These are phyloP conservation scores for Stemphylium lycopersici DNA, from an alignment of 2,329 filamentous ascomycete genomes.

Conservation along the genomic window DNA sequence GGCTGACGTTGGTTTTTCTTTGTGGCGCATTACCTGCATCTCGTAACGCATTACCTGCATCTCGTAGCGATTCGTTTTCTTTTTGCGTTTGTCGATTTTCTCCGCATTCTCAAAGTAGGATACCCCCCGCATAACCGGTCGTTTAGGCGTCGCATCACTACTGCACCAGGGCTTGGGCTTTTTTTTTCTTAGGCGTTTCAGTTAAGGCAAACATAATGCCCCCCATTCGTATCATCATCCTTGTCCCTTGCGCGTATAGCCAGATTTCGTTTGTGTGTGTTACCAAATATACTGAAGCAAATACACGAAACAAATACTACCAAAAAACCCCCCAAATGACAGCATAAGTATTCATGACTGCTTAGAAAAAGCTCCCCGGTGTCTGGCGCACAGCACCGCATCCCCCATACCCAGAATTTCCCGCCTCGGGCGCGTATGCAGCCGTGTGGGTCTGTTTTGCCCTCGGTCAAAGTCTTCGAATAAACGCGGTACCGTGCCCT, in stretches of 20 bases:
- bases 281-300: no score
- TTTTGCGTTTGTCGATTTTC: background rate
- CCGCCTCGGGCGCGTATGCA: no score
- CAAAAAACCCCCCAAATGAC: no score
- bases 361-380: no score
- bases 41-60: background rate
- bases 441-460: no score
- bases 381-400: no score
- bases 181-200: background rate
- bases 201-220: background rate
- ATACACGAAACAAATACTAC: no score
- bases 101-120: background rate
- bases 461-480: no score
- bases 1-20: background rate
- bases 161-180: background rate
- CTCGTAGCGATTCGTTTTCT: background rate
- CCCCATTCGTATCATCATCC: background rate
- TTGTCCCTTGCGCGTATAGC: background rate
- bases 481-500: no score
- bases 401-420: no score
- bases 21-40: background rate
- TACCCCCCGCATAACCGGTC: constrained; percentile 10
- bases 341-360: no score
- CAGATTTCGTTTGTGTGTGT: no score
- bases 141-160: constrained; percentile 9